These are phyloP conservation scores for Chernovozyma aurita DNA, from an alignment of 1,139 yeast species.

Conservation along the genomic window DNA sequence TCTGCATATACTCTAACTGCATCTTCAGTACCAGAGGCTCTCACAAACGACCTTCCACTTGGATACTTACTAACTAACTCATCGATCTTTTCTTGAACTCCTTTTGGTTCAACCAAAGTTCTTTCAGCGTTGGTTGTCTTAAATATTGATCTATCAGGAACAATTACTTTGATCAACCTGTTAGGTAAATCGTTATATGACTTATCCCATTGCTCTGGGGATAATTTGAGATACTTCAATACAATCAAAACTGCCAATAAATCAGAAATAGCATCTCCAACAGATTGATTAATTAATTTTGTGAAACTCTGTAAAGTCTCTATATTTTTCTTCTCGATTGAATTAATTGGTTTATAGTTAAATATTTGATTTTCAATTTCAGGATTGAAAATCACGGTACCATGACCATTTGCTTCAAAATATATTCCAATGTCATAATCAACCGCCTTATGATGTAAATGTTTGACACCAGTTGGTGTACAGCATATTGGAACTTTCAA, in stretches of 20 bases:
- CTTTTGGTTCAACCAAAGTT: conserved; percentile 67
- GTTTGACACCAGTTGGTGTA: conserved; percentile 95
- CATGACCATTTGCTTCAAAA: conserved; percentile 99
- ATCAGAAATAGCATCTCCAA: conserved; percentile 95
- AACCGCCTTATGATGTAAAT: conserved; percentile 84
- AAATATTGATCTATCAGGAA: conserved; percentile 74
- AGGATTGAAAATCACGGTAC: conserved; percentile 81
- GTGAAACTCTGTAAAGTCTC: conserved; percentile 53
- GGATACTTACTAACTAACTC: conserved; percentile 51
- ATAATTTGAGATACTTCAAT: conserved; percentile 47
- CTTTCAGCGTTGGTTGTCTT: conserved; percentile 91
- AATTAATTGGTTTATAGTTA: conserved; percentile 18
- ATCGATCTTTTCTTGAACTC: conserved; percentile 74
- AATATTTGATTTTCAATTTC: conserved; percentile 41
- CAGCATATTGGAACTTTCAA: conserved; percentile 78
- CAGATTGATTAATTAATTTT: conserved; percentile 86
- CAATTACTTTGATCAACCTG: conserved; percentile 72
- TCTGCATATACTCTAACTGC: conserved; percentile 96
- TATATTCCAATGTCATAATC: conserved; percentile 87
- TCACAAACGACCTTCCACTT: conserved; percentile 81
- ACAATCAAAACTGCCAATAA: conserved; percentile 72
- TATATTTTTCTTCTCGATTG: conserved; percentile 38
- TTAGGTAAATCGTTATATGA: conserved; percentile 86
- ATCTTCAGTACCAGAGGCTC: conserved; percentile 98
- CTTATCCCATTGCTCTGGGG: conserved; percentile 71